phyloP scores from a whole-genome alignment of 345 rosid genomes.

The Euphorbia peplus region DNA sequence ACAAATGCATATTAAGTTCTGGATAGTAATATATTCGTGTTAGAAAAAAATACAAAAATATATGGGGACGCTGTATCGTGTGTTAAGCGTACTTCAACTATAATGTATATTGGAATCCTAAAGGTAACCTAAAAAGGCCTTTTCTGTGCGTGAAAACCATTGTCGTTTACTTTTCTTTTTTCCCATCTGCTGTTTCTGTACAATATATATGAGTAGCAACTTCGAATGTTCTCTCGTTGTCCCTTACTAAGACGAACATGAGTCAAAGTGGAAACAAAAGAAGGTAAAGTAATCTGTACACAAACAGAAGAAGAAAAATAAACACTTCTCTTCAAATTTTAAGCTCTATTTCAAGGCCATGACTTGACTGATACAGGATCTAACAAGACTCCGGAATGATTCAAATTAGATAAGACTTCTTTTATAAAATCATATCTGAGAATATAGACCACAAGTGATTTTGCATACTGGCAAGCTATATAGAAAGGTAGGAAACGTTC shows the following conservation, averaged over 20 bases:
- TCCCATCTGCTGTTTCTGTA: too few relatives aligned
- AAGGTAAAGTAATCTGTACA: not conserved
- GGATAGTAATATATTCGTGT: not conserved
- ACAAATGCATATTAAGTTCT: not conserved
- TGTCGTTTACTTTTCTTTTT: not conserved
- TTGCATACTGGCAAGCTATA: not conserved
- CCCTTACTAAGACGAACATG: too few relatives aligned
- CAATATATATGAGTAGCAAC: too few relatives aligned
- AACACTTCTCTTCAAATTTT: not conserved
- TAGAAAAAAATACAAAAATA: not conserved
- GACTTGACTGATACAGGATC: not conserved
- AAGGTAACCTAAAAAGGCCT: not conserved
- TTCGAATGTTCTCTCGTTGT: too few relatives aligned
- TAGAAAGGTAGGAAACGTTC: not conserved
- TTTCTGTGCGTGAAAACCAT: not conserved
- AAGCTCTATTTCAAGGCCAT: not conserved
- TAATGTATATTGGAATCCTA: not conserved
- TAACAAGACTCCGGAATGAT: not conserved
- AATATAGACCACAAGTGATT: not conserved
- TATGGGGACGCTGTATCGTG: not conserved
- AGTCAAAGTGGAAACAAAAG: too few relatives aligned
- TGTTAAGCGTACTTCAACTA: not conserved
- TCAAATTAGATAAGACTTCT: not conserved
- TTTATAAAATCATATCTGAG: not conserved
- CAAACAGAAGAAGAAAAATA: not conserved